Base-by-base conservation (phyloP, 495 filamentous ascomycete genomes). In the Podospora pseudoanserina region DNA sequence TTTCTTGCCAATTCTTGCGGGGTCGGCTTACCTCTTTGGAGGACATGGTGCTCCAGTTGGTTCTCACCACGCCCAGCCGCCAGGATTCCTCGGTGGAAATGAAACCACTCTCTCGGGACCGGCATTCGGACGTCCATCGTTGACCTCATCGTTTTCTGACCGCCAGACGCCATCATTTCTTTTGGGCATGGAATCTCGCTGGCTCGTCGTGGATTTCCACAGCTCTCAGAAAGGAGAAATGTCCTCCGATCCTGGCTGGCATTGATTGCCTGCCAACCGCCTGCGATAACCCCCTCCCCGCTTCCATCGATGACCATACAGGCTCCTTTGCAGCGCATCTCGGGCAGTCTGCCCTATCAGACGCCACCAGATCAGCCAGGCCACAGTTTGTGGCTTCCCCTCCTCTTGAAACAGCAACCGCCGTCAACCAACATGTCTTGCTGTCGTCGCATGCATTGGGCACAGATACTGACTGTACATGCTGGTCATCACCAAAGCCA, bases 11-110 rank as follows among this genome's bases (percentile, higher is more conserved):
- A 23, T 15, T 60, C 58, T 30, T 15, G 58, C 4, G 6, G 27
- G 16, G 26, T 62, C 60, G 30, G 60, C 0, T 62, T 62, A 62
- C 60, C 18, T 19, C 60, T 62, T 62, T n/a, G 30, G 15, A 61
- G 13, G 18, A 11, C 18, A 62, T 62, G 26, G 55, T 58, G 18
- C 2, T 6, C 5, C 4, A 32, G 30, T 32, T 32, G 30, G 30
- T 32, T 32, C 7, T 58, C 55, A 20, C 18, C 23, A 23, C 15
- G 39, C 55, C 55, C 54, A 57, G 54, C 5, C 54, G 54, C 5
- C 20, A 39, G 16, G 54, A 57, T 57, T 57, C n/a, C 18, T 18
- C 13, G 0, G 6, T 11, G 39, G n/a, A 58, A 26, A 58, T 20
- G 55, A 58, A 20, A 58, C 55, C 55, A 58, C n/a, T 1, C 55